These are phyloP conservation scores for Neophaeococcomyces mojaviensis DNA, from an alignment of 2,329 filamentous ascomycete genomes.

Conservation along the genomic window DNA sequence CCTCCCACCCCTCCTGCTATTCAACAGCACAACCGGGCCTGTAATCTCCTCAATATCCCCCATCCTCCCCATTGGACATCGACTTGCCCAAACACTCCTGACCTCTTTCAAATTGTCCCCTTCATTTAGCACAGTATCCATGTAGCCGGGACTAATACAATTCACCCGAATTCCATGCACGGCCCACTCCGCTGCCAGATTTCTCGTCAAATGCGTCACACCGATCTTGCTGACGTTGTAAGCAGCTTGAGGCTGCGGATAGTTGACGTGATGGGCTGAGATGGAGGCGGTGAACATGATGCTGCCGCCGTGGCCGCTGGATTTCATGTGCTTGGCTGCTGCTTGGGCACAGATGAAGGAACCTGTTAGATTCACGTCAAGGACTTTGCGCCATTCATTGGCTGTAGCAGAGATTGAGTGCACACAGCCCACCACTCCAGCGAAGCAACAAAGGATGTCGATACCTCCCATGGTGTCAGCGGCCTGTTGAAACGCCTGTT, in stretches of 20 bases:
- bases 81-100: constrained; percentile 48
- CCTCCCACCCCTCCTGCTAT: constrained; percentile 50
- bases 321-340: constrained; percentile 37
- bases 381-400: constrained; percentile 53
- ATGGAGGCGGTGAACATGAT: constrained; percentile 60
- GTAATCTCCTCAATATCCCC: constrained; percentile 56
- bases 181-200: constrained; percentile 66
- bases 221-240: constrained; percentile 69
- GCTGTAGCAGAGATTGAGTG: constrained; percentile 54
- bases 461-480: constrained; percentile 24
- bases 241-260: constrained; percentile 55
- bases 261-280: constrained; percentile 48
- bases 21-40: constrained; percentile 54
- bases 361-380: constrained; percentile 68
- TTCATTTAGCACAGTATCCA: constrained; percentile 68
- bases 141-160: constrained; percentile 64
- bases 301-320: constrained; percentile 56
- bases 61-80: constrained; percentile 60
- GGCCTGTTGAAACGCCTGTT: constrained; percentile 35
- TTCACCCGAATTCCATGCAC: constrained; percentile 64
- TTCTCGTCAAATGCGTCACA: constrained; percentile 55
- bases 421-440: constrained; percentile 58
- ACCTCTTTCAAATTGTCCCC: constrained; percentile 51
- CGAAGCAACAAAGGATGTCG: constrained; percentile 54
- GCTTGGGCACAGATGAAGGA: constrained; percentile 65